Evolutionary conservation across 202 grass and related monocot species (phyloP).

Genomic region (Zoysia matrella): DNA sequence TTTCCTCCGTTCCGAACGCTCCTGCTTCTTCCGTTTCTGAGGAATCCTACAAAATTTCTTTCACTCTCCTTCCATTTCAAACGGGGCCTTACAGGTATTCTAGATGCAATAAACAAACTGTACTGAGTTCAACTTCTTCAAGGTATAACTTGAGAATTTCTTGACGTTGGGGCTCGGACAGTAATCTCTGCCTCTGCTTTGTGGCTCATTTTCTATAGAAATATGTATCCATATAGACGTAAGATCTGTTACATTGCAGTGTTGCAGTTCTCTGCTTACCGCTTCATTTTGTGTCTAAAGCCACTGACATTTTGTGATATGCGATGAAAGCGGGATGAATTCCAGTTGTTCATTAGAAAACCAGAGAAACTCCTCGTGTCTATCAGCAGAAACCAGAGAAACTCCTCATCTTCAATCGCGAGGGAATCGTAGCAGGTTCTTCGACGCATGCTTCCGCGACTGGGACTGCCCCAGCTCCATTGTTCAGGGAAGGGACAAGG

Average conservation of each 20-base stretch:
- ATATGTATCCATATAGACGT: not conserved
- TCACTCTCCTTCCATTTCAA: too few species aligned
- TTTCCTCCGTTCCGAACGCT: too few species aligned
- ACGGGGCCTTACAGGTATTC: too few species aligned
- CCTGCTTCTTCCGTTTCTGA: too few species aligned
- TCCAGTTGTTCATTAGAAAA: not conserved
- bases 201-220: not conserved
- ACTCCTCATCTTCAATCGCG: not conserved
- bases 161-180: not conserved
- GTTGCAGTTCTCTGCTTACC: too few species aligned
- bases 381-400: not conserved
- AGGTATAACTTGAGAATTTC: not conserved
- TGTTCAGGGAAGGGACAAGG: too few species aligned
- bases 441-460: too few species aligned
- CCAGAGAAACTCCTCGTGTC: not conserved
- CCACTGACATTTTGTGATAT: not conserved
- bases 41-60: too few species aligned
- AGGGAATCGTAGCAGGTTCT: not conserved
- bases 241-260: too few species aligned
- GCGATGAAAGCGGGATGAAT: not conserved
- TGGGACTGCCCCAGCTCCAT: not conserved
- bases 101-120: not conserved
- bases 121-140: too few species aligned
- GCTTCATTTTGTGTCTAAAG: not conserved
- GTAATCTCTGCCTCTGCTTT: not conserved